These are phyloP conservation scores for Paecilomyces sp. DNA, from an alignment of 2,329 filamentous ascomycete genomes.

Conservation along the genomic window DNA sequence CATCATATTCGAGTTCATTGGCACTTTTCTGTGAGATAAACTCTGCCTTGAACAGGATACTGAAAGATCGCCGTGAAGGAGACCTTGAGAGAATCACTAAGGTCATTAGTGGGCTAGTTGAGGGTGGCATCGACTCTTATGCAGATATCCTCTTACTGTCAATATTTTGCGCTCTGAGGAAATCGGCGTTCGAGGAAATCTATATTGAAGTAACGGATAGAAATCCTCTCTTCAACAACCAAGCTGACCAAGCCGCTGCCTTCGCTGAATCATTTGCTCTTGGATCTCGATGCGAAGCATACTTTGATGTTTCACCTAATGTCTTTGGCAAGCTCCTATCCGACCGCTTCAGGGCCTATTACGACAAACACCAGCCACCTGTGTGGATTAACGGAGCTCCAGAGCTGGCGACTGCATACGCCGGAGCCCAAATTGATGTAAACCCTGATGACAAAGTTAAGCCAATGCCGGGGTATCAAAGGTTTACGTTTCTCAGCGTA, in stretches of 20 bases:
- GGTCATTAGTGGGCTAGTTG: constrained; percentile 27
- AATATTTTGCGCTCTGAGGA: constrained; percentile 51
- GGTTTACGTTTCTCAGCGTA: constrained; percentile 53
- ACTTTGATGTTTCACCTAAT: constrained; percentile 51
- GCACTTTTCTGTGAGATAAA: constrained; percentile 33
- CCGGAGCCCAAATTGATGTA: constrained; percentile 47
- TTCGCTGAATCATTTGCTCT: constrained; percentile 59
- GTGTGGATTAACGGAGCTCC: constrained; percentile 44
- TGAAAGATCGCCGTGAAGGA: constrained; percentile 20
- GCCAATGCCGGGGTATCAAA: constrained; percentile 39
- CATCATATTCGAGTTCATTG: constrained; percentile 24
- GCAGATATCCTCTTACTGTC: constrained; percentile 51
- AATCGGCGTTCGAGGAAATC: constrained; percentile 54
- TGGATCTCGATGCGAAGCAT: constrained; percentile 56
- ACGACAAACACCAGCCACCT: constrained; percentile 42
- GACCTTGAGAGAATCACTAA: constrained; percentile 32
- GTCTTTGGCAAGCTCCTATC: constrained; percentile 39
- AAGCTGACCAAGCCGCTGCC: constrained; percentile 56
- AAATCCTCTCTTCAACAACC: constrained; percentile 54
- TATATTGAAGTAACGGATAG: constrained; percentile 57
- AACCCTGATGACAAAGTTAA: constrained; percentile 40
- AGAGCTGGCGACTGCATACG: constrained; percentile 45
- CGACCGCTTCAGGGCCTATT: constrained; percentile 36
- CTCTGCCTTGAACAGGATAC: constrained; percentile 16
- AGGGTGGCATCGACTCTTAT: constrained; percentile 34